These are phyloP conservation scores for Jaltomata sinuosa DNA, from an alignment of 257 asterid genomes.

Conservation along the genomic window DNA sequence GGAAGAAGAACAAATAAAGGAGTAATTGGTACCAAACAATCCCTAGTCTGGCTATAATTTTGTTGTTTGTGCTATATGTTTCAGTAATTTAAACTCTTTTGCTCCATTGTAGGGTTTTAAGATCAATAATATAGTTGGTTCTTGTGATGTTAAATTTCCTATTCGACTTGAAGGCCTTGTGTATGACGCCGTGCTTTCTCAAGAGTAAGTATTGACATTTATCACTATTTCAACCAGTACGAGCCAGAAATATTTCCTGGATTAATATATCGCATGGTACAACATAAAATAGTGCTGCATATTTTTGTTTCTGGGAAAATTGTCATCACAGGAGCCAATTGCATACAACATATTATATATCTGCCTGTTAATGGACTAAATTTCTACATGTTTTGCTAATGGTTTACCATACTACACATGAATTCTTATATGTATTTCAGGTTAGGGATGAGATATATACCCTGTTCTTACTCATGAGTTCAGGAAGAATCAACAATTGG, in stretches of 20 bases:
- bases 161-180: conserved; percentile 75
- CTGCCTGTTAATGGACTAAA: not conserved
- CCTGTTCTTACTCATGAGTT: conserved; percentile 87
- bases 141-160: conserved; percentile 71
- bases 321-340: conserved; percentile 96
- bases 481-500: conserved; percentile 94
- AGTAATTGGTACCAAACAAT: not conserved
- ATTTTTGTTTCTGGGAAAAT: conserved; percentile 93
- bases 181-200: conserved; percentile 70
- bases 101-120: conserved; percentile 45
- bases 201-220: conserved; percentile 40
- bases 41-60: not conserved
- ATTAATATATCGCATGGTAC: conserved; percentile 83
- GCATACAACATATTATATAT: conserved; percentile 4
- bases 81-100: not conserved
- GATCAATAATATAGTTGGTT: conserved; percentile 76
- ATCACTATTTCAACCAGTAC: conserved; percentile 36
- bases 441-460: conserved; percentile 85
- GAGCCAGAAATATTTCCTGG: conserved; percentile 97
- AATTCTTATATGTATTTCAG: conserved; percentile 24
- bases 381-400: not conserved
- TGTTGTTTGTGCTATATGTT: not conserved
- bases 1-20: not conserved
- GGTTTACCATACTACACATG: not conserved
- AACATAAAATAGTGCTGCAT: conserved; percentile 86